Evolutionary conservation across 2,329 filamentous ascomycete genomes (phyloP).

Genomic region (Xylaria sp.): DNA sequence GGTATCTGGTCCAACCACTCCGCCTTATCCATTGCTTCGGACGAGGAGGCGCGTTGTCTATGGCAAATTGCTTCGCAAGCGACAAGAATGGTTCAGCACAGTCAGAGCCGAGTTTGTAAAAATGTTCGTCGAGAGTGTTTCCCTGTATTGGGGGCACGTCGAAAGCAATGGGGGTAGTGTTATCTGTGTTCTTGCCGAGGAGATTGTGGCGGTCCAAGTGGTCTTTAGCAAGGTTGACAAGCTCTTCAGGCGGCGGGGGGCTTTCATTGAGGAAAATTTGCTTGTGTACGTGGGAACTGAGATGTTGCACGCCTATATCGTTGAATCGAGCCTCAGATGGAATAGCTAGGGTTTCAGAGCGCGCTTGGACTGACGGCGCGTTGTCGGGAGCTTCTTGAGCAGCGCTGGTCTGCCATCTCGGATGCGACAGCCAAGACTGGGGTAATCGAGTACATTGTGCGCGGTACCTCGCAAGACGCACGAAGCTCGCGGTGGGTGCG

Average conservation of each 20-base stretch:
- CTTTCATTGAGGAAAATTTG: conserved; percentile 76
- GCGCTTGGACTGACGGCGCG: conserved; percentile 14
- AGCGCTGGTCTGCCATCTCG: conserved; percentile 50
- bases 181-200: conserved; percentile 87
- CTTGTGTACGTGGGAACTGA: conserved; percentile 80
- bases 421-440: conserved; percentile 43
- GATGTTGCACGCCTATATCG: conserved; percentile 91
- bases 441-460: conserved; percentile 46
- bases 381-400: conserved; percentile 26
- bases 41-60: conserved; percentile 61
- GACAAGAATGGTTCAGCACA: conserved; percentile 83
- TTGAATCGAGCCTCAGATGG: conserved; percentile 75
- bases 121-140: conserved; percentile 87
- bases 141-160: conserved; percentile 83
- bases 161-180: conserved; percentile 77
- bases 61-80: conserved; percentile 76
- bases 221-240: conserved; percentile 80
- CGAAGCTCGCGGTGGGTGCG: conserved; percentile 53
- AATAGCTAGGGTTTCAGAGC: conserved; percentile 47
- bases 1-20: conserved; percentile 96
- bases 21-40: conserved; percentile 74
- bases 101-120: conserved; percentile 84
- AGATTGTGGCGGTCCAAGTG: conserved; percentile 87
- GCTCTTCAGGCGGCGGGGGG: conserved; percentile 66
- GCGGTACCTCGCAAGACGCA: conserved; percentile 57